phyloP scores from a whole-genome alignment of 768 basidiomycete genomes.

The Kwoniella heveanensis region DNA sequence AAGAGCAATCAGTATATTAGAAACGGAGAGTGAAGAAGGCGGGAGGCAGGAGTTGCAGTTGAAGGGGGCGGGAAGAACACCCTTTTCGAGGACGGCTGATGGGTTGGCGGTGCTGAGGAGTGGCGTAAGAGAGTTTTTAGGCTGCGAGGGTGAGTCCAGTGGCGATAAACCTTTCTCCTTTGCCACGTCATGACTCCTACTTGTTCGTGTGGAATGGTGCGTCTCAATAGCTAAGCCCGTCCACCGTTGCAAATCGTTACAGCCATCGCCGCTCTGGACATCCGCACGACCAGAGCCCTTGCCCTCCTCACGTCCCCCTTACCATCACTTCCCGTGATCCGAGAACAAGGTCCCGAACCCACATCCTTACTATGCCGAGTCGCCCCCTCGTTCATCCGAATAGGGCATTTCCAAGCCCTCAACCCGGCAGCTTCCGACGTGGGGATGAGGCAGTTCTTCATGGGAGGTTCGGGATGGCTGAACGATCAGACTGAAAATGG shows the following conservation, averaged over 20 bases:
- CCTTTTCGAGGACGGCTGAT: slow-evolving; percentile 88
- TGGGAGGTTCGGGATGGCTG: slow-evolving; percentile 72
- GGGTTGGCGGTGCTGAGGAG: slow-evolving; percentile 94
- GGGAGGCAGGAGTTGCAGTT: slow-evolving; percentile 80
- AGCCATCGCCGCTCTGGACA: slow-evolving; percentile 76
- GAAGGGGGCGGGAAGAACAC: slow-evolving; percentile 91
- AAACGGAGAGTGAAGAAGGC: slow-evolving; percentile 70
- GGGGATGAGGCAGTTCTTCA: slow-evolving; percentile 56
- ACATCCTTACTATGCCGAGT: slow-evolving; percentile 77
- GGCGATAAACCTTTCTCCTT: not conserved
- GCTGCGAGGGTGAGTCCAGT: slow-evolving; percentile 72
- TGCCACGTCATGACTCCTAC: too few species aligned
- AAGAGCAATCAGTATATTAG: slow-evolving; percentile 83
- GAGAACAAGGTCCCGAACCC: slow-evolving; percentile 68
- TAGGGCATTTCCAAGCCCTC: slow-evolving; percentile 86
- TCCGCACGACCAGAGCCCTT: slow-evolving; percentile 84
- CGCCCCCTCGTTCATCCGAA: slow-evolving; percentile 86
- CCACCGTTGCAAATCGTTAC: too few species aligned
- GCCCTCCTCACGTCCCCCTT: slow-evolving; percentile 67
- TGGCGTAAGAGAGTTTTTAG: slow-evolving; percentile 89
- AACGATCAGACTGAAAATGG: slow-evolving; percentile 31
- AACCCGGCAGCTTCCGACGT: slow-evolving; percentile 60
- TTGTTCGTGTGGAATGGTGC: too few species aligned
- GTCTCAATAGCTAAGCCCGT: too few species aligned
- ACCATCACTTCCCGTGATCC: slow-evolving; percentile 70